These are phyloP conservation scores for Diddensiella transvaalensis DNA, from an alignment of 805 yeast genomes.

Conservation along the genomic window DNA sequence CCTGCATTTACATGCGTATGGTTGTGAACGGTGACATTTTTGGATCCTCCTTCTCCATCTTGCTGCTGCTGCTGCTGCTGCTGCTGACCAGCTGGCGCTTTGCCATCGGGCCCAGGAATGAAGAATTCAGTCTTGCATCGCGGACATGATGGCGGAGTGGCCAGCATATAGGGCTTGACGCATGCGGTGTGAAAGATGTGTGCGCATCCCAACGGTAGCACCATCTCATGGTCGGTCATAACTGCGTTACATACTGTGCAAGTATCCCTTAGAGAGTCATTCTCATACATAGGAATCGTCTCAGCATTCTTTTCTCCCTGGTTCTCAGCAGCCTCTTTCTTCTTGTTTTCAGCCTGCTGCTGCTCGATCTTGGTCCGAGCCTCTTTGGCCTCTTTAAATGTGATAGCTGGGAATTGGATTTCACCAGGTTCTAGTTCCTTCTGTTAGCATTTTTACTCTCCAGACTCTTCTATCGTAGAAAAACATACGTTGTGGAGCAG, in stretches of 20 bases:
- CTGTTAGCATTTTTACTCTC: neutral
- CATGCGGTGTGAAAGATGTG: conserved; percentile 6
- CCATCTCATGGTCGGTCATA: conserved; percentile 51
- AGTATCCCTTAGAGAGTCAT: conserved; percentile 2
- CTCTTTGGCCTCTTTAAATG: conserved; percentile 4
- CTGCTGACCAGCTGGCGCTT: neutral
- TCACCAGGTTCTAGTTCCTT: conserved; percentile 1
- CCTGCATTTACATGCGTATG: neutral
- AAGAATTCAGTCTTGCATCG: conserved; percentile 4
- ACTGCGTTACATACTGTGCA: conserved; percentile 59
- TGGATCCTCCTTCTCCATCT: conserved; percentile 1
- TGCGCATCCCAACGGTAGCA: conserved; percentile 5
- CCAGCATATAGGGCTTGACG: conserved; percentile 7
- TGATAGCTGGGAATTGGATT: conserved; percentile 2
- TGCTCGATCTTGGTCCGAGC: neutral
- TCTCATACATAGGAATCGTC: neutral
- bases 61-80: conserved; percentile 3
- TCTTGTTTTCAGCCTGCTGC: neutral
- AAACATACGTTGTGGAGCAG: too few species aligned
- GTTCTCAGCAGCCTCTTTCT: neutral
- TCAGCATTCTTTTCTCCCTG: neutral
- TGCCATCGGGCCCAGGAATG: conserved; percentile 8
- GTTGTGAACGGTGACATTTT: conserved; percentile 1
- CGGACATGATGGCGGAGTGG: conserved; percentile 2
- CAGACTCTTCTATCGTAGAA: too few species aligned